Conservation (phyloP, 352 stramenopile genomes). For the Peronospora farinosa region DNA sequence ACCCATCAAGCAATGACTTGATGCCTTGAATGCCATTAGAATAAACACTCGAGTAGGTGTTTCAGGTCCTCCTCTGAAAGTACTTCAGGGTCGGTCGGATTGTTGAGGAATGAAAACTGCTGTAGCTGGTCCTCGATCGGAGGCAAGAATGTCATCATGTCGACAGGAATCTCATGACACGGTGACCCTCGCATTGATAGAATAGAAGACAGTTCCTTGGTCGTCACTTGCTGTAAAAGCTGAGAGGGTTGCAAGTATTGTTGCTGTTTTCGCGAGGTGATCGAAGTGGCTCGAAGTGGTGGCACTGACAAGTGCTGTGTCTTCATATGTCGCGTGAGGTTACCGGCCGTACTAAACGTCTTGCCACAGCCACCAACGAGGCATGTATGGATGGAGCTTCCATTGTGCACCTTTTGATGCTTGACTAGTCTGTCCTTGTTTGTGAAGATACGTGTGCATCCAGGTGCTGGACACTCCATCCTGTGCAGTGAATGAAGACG, state of each 20-base stretch:
- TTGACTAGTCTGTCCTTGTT: slow-evolving; percentile 52
- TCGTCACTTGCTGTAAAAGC: slow-evolving; percentile 12
- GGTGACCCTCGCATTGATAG: slow-evolving; percentile 20
- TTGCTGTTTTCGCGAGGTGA: slow-evolving; percentile 11
- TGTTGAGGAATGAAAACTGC: slow-evolving; percentile 24
- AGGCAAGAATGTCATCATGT: slow-evolving; percentile 34
- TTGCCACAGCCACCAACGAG: slow-evolving; percentile 42
- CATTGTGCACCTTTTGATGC: slow-evolving; percentile 53
- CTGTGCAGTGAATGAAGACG: slow-evolving; percentile 55
- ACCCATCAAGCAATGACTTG: background rate
- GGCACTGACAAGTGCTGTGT: slow-evolving; percentile 38
- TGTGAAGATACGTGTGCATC: slow-evolving; percentile 48
- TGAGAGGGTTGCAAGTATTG: slow-evolving; percentile 13
- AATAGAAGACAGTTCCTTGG: slow-evolving; percentile 14
- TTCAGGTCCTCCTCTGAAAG: slow-evolving; percentile 39
- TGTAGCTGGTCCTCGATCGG: slow-evolving; percentile 22
- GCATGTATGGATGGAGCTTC: slow-evolving; percentile 50
- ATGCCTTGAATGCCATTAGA: slow-evolving; percentile 14
- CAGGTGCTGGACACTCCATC: slow-evolving; percentile 43
- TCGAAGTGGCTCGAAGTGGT: slow-evolving; percentile 8
- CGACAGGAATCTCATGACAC: slow-evolving; percentile 29
- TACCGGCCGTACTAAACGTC: slow-evolving; percentile 54
- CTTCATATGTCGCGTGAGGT: slow-evolving; percentile 61
- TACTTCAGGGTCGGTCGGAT: slow-evolving; percentile 10
- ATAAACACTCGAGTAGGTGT: slow-evolving; percentile 41